These are phyloP conservation scores for Lactarius sp. DNA, from an alignment of 768 basidiomycete species.

Conservation along the genomic window DNA sequence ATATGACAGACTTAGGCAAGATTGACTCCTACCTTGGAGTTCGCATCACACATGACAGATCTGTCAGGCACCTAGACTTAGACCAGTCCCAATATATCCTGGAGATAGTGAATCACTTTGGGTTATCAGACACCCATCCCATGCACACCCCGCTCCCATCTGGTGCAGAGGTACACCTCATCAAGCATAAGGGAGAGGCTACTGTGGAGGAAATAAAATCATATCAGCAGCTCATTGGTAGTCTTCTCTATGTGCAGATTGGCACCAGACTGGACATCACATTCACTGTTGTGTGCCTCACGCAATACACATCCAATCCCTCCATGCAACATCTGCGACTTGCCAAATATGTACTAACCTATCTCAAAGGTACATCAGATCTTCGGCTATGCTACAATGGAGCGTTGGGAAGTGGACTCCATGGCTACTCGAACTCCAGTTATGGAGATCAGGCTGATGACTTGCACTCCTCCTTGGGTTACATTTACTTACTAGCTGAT, in stretches of 20 bases:
- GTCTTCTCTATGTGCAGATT: background rate
- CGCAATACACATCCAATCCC: no score
- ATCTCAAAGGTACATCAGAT: no score
- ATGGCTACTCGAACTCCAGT: constrained; percentile 29
- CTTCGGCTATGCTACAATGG: background rate
- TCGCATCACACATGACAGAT: no score
- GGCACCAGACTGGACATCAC: background rate
- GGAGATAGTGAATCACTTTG: background rate
- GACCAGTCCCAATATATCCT: no score
- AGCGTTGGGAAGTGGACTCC: background rate
- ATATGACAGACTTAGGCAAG: no score
- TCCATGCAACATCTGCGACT: no score
- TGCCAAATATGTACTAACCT: no score
- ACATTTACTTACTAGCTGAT: no score
- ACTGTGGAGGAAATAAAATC: background rate
- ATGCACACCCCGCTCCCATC: background rate
- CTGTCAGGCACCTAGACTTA: no score
- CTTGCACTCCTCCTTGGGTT: no score
- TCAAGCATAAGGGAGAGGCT: background rate
- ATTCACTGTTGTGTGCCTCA: background rate
- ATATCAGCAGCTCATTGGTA: background rate
- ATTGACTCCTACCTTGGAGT: no score
- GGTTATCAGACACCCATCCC: background rate
- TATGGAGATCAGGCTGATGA: constrained; percentile 24
- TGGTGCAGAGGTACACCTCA: background rate